These are phyloP conservation scores for Fusarium sp. DNA, from an alignment of 2,329 filamentous ascomycete genomes.

Conservation along the genomic window DNA sequence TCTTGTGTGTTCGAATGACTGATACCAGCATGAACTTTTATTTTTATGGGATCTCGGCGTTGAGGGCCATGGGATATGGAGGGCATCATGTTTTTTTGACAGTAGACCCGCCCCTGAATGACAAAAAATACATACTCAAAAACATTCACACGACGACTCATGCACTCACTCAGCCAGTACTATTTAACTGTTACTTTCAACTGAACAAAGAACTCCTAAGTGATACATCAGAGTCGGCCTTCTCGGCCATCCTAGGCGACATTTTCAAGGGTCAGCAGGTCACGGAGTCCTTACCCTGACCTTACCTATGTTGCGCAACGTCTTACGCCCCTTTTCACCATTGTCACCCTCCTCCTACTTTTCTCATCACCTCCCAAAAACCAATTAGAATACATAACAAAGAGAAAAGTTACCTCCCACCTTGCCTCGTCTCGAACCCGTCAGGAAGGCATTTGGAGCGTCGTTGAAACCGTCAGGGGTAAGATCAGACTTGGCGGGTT, in stretches of 20 bases:
- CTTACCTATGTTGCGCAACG: conserved; percentile 56
- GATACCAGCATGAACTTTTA: conserved; percentile 50
- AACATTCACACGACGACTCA: conserved; percentile 18
- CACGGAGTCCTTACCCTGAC: conserved; percentile 65
- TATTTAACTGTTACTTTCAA: conserved; percentile 22
- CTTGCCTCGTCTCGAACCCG: conserved; percentile 23
- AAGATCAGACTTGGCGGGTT: conserved; percentile 17
- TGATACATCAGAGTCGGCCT: conserved; percentile 40
- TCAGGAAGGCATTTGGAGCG: conserved; percentile 8
- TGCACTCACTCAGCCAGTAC: background rate
- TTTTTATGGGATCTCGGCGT: conserved; percentile 51
- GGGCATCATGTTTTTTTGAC: conserved; percentile 47
- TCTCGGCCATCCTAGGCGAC: conserved; percentile 30
- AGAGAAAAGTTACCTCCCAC: conserved; percentile 40
- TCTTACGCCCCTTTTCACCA: conserved; percentile 31
- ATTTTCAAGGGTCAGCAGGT: conserved; percentile 49
- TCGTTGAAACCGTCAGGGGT: background rate
- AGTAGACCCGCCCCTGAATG: conserved; percentile 43
- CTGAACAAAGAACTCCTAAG: conserved; percentile 38
- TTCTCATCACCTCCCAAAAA: conserved; percentile 33
- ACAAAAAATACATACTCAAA: conserved; percentile 29
- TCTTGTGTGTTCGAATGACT: conserved; percentile 47
- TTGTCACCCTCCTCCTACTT: conserved; percentile 16
- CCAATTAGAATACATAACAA: conserved; percentile 47
- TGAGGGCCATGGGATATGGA: conserved; percentile 48